Percentiles rank a stretch among this genome's conserved stretches.
These are phyloP conservation scores for Pseudocercospora pini-densiflorae DNA, from an alignment of 2,329 filamentous ascomycete genomes.

Conservation along the genomic window DNA sequence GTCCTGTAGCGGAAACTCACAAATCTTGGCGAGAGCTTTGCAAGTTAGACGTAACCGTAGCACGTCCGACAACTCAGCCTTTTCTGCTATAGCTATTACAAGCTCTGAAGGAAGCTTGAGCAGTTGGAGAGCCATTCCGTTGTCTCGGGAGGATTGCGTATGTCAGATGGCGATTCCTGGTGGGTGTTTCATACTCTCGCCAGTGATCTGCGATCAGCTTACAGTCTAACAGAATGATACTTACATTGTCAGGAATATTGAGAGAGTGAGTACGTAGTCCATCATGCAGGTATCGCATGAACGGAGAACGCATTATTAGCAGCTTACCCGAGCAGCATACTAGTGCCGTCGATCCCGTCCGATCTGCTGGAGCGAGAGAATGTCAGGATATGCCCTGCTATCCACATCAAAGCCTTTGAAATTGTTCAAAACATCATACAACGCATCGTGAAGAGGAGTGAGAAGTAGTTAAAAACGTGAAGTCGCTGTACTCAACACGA, in stretches of 20 bases:
- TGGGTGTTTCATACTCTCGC: not conserved
- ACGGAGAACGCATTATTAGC: not conserved
- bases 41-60: not conserved
- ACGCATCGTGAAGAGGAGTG: not conserved
- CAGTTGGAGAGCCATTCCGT: not conserved
- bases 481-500: not conserved
- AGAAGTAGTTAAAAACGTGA: not conserved
- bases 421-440: too few species aligned
- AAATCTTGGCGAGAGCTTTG: constrained; percentile 6
- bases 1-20: not conserved
- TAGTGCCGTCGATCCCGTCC: not conserved
- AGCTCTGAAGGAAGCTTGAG: constrained; percentile 9
- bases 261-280: not conserved
- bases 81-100: constrained; percentile 9
- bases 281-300: not conserved
- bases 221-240: not conserved
- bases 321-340: not conserved
- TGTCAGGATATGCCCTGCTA: not conserved
- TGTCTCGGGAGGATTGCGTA: not conserved
- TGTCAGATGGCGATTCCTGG: not conserved
- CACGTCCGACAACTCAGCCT: not conserved
- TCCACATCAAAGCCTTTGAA: too few species aligned
- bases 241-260: not conserved
- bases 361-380: not conserved
- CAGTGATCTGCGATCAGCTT: not conserved